Conservation (phyloP, 352 stramenopile species). For the Globisporangium paddicum region DNA sequence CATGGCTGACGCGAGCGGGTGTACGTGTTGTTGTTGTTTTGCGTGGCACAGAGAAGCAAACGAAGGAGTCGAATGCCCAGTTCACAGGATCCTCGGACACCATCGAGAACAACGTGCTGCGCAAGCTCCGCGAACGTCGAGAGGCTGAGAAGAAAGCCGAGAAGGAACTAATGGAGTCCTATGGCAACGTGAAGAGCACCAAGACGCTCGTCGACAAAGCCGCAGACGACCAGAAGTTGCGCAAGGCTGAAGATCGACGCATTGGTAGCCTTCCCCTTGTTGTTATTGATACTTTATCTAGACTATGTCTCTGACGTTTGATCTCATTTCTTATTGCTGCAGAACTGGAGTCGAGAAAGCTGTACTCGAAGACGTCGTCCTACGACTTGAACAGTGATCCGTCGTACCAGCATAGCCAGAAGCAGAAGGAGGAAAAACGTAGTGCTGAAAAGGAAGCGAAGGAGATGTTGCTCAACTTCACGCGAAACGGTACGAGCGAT, state of each 20-base stretch:
- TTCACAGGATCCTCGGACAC: slow-evolving; percentile 5
- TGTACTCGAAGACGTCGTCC: slow-evolving; percentile 34
- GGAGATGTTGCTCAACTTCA: slow-evolving; percentile 22
- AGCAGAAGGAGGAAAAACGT: slow-evolving; percentile 38
- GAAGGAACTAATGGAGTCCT: slow-evolving; percentile 28
- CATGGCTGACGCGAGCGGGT: not conserved
- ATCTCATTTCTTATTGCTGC: not conserved
- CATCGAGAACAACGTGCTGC: slow-evolving; percentile 26
- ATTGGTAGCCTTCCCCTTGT: not conserved
- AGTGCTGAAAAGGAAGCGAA: slow-evolving; percentile 19
- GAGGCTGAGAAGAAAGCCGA: slow-evolving; percentile 38
- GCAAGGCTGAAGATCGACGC: slow-evolving; percentile 33
- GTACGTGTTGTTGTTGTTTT: too few relatives aligned
- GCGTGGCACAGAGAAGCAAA: slow-evolving; percentile 2
- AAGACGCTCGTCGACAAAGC: slow-evolving; percentile 46
- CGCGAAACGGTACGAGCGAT: slow-evolving; percentile 6
- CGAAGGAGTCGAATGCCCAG: slow-evolving; percentile 1
- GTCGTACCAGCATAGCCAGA: slow-evolving; percentile 43
- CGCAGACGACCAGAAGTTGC: slow-evolving; percentile 37
- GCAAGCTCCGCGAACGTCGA: slow-evolving; percentile 28
- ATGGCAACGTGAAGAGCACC: slow-evolving; percentile 30
- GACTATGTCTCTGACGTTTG: not conserved
- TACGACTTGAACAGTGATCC: slow-evolving; percentile 42
- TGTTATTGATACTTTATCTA: not conserved
- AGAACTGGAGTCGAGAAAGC: slow-evolving; percentile 26